Base-by-base conservation (phyloP, 129 eudicot species). In the Saussurea involucrata region DNA sequence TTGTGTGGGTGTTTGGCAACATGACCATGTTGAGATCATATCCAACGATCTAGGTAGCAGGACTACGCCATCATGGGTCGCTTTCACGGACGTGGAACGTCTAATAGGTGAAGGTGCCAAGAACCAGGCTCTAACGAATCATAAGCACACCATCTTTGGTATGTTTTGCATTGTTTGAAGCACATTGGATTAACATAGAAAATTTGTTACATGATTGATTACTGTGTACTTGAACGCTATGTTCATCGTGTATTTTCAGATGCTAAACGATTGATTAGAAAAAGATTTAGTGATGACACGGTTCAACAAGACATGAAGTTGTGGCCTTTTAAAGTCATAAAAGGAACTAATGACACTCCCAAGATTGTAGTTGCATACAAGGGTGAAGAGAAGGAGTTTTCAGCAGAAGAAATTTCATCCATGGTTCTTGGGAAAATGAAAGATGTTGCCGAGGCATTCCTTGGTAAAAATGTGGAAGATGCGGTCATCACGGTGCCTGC, bases 401-500 rank as follows among this genome's bases (percentile, higher is more conserved):
- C 49, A 4, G 72, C 72, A 0, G 72, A 64, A 46, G 72, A 64
- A 65, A 75, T 75, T 40, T 75, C 72, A 64, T 75, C 79, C 20
- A 75, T 75, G 79, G 31, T 75, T 37, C 72, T 75, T 42, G 25
- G 20, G 32, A 40, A 75, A 24, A 60, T 85, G 82, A 85, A 85
- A 75, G 80, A 80, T 33, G 72, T 78, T n/a, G 84, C 81, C 4
- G 87, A 83, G 65, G 80, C 83, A 2, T 85, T 42, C 68, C 81
- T 85, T 73, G 86, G 86, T 3, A 81, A 76, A 66, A 34, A 72
- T 10, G 81, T 85, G 1, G 20, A 58, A n/a, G 83, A 82, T 33
- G 86, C 86, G 5, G 88, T 84, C 8, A 68, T 84, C 17, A 80
- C 85, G 0, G 88, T 85, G 32, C 85, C 88, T 58, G 85, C 83